Percentiles rank a stretch among this genome's conserved stretches.
phyloP scores from a whole-genome alignment of 176 grass and related monocot genomes.

The Carex kokanica region DNA sequence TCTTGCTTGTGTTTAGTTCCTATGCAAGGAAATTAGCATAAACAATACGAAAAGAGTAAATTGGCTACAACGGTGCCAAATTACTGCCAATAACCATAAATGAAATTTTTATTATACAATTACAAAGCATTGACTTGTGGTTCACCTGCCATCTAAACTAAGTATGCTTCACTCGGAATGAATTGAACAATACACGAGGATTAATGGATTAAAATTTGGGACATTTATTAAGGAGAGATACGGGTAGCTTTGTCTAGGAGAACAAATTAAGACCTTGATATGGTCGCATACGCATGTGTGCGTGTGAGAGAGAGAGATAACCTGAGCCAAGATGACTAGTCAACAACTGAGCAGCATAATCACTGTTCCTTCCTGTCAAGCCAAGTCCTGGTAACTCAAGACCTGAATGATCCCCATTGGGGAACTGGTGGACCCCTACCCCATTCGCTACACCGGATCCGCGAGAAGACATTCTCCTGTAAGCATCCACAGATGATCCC shows the following conservation, averaged over 20 bases:
- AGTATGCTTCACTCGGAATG: background rate
- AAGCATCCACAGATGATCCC: slow-evolving; percentile 27
- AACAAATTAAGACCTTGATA: background rate
- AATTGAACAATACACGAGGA: slow-evolving; percentile 31
- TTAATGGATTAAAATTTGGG: background rate
- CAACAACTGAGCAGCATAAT: slow-evolving; percentile 39
- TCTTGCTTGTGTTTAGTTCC: background rate
- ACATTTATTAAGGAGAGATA: background rate
- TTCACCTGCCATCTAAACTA: background rate
- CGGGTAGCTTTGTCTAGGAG: background rate
- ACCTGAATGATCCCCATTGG: slow-evolving; percentile 45
- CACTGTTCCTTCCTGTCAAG: slow-evolving; percentile 10
- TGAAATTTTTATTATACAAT: background rate
- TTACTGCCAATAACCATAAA: background rate
- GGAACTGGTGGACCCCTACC: slow-evolving; percentile 39
- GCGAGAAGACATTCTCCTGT: slow-evolving; percentile 51
- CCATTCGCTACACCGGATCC: slow-evolving; percentile 33
- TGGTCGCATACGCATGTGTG: background rate
- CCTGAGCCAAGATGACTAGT: slow-evolving; percentile 59
- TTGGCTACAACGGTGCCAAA: background rate
- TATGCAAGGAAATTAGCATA: background rate
- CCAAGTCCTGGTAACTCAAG: slow-evolving; percentile 36
- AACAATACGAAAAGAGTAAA: slow-evolving; percentile 1
- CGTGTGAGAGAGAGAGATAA: slow-evolving; percentile 14
- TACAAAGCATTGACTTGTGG: too few relatives aligned